Base-by-base conservation (phyloP, 495 filamentous ascomycete genomes). In the Cenococcum geophilum region DNA sequence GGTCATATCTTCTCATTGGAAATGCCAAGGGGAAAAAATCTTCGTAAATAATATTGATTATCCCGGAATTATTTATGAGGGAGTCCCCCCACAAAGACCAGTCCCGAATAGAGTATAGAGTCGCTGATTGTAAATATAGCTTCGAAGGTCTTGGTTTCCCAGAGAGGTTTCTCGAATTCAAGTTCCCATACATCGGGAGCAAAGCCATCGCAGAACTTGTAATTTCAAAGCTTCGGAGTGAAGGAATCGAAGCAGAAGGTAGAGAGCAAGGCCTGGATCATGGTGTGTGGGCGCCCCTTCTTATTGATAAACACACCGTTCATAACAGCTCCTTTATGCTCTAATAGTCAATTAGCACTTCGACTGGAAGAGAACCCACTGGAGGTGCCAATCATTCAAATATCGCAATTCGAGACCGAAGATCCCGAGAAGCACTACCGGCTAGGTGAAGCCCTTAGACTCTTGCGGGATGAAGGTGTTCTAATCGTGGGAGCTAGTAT, bases 1-100 rank as follows among this genome's bases (percentile, higher is more conserved):
- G 11, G 89, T 95, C 12, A 89, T 95, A 72, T 92, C 88, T 11
- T 90, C 89, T 23, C 89, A 95, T 74, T 95, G 91, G 91, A 85
- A 92, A 73, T 81, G 77, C 22, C 75, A 75, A 1, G 70, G 70
- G 35, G 74, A 81, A 40, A 40, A n/a, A 18, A 14, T 45, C 40
- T 45, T 45, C 11, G 11, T 45, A 14, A 45, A 2, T 45, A 45
- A 45, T 14, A 10, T 1, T 18, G 40, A 45, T 4, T 10, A 45
- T 45, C 12, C 14, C 11, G 11, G 1, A 35, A 54, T 10, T 27
- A 43, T 50, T 27, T 63, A 23, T 16, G 35, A 56, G 58, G 22
- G 21, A 55, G 53, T 6, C 34, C 32, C 70, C 54, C 72, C 65
- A 21, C 14, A 53, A 53, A 22, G 20, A 14, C 36, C 21, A 6